These are phyloP conservation scores for Chaetothyriales sp. DNA, from an alignment of 2,329 filamentous ascomycete genomes.

Conservation along the genomic window DNA sequence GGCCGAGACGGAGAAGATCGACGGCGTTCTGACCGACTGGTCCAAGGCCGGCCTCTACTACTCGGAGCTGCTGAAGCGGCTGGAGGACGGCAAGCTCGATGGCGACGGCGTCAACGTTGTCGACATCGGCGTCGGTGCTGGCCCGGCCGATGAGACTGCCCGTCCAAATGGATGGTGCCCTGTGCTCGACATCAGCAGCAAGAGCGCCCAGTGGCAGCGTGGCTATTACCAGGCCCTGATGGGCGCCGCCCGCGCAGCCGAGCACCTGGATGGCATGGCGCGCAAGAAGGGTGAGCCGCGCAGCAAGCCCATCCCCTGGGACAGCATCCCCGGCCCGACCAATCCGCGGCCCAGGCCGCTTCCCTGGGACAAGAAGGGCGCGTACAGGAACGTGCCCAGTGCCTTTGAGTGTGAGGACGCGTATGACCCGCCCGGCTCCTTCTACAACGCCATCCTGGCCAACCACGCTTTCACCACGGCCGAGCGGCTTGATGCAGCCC, in stretches of 20 bases:
- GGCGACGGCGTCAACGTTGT: slow-evolving; percentile 51
- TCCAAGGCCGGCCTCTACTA: slow-evolving; percentile 49
- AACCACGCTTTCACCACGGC: slow-evolving; percentile 65
- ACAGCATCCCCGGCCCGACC: slow-evolving; percentile 65
- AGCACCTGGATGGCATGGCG: slow-evolving; percentile 67
- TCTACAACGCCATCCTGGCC: slow-evolving; percentile 69
- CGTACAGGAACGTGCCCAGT: slow-evolving; percentile 39
- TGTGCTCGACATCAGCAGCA: slow-evolving; percentile 50
- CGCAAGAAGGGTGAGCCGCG: slow-evolving; percentile 43
- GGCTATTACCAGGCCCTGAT: slow-evolving; percentile 23
- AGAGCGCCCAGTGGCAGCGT: slow-evolving; percentile 70
- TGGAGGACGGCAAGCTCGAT: slow-evolving; percentile 58
- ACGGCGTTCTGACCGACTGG: slow-evolving; percentile 52
- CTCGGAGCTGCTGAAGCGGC: slow-evolving; percentile 44
- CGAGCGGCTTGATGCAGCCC: slow-evolving; percentile 66
- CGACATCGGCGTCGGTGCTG: slow-evolving; percentile 43
- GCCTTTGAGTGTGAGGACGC: slow-evolving; percentile 64
- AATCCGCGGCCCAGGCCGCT: slow-evolving; percentile 69
- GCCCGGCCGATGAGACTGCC: slow-evolving; percentile 17
- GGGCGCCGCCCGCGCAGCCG: slow-evolving; percentile 23
- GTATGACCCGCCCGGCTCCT: slow-evolving; percentile 57
- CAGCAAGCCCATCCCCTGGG: slow-evolving; percentile 46
- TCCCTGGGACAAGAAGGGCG: slow-evolving; percentile 42
- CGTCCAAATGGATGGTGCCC: not conserved
- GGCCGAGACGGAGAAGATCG: slow-evolving; percentile 35